phyloP scores from a whole-genome alignment of 192 early-diverging fungal genomes.

The Physocladia obscura region DNA sequence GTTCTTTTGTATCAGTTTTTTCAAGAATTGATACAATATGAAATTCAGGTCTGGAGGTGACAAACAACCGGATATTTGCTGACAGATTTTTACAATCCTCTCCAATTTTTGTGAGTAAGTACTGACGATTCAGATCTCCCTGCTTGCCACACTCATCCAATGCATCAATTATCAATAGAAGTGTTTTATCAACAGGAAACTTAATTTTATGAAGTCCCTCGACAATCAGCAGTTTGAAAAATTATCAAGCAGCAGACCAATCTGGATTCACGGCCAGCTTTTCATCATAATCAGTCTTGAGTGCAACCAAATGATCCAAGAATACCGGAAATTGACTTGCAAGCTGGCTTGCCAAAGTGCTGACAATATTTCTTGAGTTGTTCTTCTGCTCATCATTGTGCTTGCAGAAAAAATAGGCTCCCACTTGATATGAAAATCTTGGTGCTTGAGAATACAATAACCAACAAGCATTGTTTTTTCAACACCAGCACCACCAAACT shows the following conservation, averaged over 20 bases:
- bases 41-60: background rate
- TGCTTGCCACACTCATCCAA: slow-evolving; percentile 19
- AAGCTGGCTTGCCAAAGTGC: background rate
- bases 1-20: background rate
- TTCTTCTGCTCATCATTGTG: background rate
- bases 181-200: background rate
- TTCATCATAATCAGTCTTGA: too few species aligned
- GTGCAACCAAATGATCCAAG: too few species aligned
- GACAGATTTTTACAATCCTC: background rate
- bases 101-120: background rate
- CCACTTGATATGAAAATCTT: slow-evolving; percentile 11
- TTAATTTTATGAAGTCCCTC: background rate
- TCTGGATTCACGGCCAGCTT: too few species aligned
- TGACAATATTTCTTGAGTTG: background rate
- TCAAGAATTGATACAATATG: background rate
- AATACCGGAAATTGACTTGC: background rate
- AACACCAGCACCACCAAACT: slow-evolving; percentile 6
- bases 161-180: slow-evolving; percentile 1
- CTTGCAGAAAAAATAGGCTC: background rate
- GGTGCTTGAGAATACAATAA: background rate
- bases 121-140: background rate
- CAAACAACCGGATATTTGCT: background rate
- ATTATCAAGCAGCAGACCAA: too few species aligned
- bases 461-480: slow-evolving; percentile 23
- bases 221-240: background rate